phyloP scores from a whole-genome alignment of 805 yeast genomes.

The Isabelozyma heimii region DNA sequence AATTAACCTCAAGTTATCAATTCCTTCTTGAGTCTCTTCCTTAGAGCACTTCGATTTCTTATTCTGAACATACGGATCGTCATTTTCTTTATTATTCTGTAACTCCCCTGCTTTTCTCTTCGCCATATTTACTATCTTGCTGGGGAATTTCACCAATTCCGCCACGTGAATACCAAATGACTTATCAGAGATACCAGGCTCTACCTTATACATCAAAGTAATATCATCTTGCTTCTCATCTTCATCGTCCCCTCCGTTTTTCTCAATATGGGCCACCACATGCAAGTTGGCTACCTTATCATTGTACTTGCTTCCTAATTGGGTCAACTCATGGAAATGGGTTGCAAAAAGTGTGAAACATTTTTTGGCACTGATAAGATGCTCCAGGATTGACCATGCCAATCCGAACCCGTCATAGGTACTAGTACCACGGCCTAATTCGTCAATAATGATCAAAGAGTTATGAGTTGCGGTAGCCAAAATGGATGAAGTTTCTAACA shows the following conservation, averaged over 20 bases:
- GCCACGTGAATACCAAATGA: conserved; percentile 98
- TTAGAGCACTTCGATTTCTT: conserved; percentile 52
- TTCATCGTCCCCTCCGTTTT: conserved; percentile 26
- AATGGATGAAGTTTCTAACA: conserved; percentile 91
- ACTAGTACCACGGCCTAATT: conserved; percentile 88
- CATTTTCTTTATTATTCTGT: conserved; percentile 49
- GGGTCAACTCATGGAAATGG: conserved; percentile 94
- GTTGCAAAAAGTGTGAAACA: conserved; percentile 93
- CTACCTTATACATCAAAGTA: conserved; percentile 89
- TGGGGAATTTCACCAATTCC: conserved; percentile 89
- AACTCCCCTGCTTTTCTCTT: conserved; percentile 89
- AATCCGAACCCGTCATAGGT: conserved; percentile 96
- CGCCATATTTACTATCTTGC: conserved; percentile 89
- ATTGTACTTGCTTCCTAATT: conserved; percentile 58
- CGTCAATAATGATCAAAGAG: conserved; percentile 87
- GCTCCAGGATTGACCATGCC: conserved; percentile 95
- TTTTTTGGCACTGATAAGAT: conserved; percentile 64
- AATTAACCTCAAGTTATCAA: conserved; percentile 44
- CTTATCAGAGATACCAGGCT: conserved; percentile 91
- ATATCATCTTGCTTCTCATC: conserved; percentile 56
- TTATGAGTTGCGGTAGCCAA: conserved; percentile 73
- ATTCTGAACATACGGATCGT: conserved; percentile 38
- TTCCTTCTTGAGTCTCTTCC: conserved; percentile 55
- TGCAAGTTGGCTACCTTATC: conserved; percentile 75
- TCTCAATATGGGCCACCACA: conserved; percentile 87